A percentile compares a stretch with the other conserved stretches of the same genome.
These are phyloP conservation scores for Carex pumila DNA, from an alignment of 176 grass and related monocot genomes.

Conservation along the genomic window DNA sequence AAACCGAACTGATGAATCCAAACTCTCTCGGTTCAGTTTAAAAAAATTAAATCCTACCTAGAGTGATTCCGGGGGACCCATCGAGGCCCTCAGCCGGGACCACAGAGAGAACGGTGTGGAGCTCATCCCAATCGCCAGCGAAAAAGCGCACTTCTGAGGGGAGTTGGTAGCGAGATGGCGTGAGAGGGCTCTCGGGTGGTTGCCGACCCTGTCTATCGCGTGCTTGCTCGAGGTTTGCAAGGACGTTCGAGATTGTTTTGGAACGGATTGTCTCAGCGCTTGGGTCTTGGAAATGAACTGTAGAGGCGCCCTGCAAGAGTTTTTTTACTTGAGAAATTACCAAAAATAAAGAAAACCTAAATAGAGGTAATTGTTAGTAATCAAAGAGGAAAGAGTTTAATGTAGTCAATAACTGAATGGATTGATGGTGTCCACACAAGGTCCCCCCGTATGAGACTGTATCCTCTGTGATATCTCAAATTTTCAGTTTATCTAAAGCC, in stretches of 20 bases:
- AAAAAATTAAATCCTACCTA: background rate
- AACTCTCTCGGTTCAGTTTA: no score
- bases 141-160: constrained; percentile 63
- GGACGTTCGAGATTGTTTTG: constrained; percentile 73
- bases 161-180: constrained; percentile 50
- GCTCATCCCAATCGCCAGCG: constrained; percentile 67
- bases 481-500: no score
- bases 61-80: constrained; percentile 21
- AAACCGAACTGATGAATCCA: no score
- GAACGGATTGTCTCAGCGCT: constrained; percentile 70
- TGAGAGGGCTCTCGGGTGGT: constrained; percentile 62
- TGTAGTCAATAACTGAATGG: background rate
- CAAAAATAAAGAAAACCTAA: no score
- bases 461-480: no score
- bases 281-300: constrained; percentile 69
- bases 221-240: constrained; percentile 70
- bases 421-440: background rate
- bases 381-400: background rate
- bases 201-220: constrained; percentile 43
- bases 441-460: no score
- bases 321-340: background rate
- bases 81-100: constrained; percentile 46
- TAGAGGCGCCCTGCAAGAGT: constrained; percentile 52
- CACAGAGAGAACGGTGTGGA: constrained; percentile 53
- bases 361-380: constrained; percentile 4